A percentile compares a stretch with the other conserved stretches of the same genome.
These are phyloP conservation scores for Salix exigua DNA, from an alignment of 345 rosid genomes.

Conservation along the genomic window DNA sequence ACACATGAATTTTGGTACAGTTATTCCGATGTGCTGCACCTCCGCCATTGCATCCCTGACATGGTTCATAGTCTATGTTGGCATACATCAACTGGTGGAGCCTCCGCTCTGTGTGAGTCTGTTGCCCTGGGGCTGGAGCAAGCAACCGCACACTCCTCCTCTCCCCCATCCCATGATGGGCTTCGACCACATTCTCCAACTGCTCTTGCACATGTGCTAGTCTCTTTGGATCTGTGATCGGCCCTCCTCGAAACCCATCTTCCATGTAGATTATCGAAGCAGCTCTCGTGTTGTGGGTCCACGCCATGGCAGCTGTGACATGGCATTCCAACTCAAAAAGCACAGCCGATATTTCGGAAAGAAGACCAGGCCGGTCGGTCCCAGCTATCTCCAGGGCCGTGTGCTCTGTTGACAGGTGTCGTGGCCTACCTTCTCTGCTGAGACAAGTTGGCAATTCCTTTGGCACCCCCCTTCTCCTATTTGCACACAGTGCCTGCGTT, in stretches of 20 bases:
- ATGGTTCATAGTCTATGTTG: conserved; percentile 55
- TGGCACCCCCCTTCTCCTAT: conserved; percentile 43
- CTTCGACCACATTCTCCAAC: conserved; percentile 55
- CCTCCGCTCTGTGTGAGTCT: conserved; percentile 71
- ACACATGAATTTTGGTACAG: conserved; percentile 55
- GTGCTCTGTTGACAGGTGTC: conserved; percentile 55
- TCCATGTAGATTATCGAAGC: conserved; percentile 71
- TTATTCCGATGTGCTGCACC: conserved; percentile 37
- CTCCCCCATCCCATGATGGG: conserved; percentile 57
- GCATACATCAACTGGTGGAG: conserved; percentile 82
- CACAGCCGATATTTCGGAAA: conserved; percentile 77
- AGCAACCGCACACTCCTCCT: conserved; percentile 49
- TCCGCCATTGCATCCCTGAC: conserved; percentile 44
- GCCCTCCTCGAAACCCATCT: conserved; percentile 55
- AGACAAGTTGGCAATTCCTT: conserved; percentile 41
- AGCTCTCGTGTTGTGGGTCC: conserved; percentile 75
- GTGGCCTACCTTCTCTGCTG: conserved; percentile 48
- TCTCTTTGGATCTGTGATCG: conserved; percentile 40
- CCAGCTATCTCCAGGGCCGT: conserved; percentile 76
- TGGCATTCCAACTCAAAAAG: conserved; percentile 62
- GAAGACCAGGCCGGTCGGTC: conserved; percentile 65
- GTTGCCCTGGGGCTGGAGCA: conserved; percentile 37
- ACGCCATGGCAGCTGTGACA: conserved; percentile 59
- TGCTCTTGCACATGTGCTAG: conserved; percentile 52
- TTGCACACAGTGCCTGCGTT: conserved; percentile 61